These are phyloP conservation scores for Phaseolus lunatus DNA, from an alignment of 306 rosid species.

Conservation along the genomic window DNA sequence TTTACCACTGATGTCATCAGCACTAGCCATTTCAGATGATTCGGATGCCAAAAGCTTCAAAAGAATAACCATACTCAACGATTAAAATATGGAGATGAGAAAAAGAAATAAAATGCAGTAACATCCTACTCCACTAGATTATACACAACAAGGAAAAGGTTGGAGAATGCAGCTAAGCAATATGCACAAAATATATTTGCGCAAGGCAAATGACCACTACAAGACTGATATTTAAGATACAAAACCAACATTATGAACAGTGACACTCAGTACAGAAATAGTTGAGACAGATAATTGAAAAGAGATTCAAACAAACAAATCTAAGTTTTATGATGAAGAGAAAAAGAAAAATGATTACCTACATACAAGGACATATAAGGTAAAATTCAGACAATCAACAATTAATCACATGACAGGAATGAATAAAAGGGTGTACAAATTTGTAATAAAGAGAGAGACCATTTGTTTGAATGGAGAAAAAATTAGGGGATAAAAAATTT, in stretches of 20 bases:
- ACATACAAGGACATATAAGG: not conserved
- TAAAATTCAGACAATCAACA: conserved; percentile 9
- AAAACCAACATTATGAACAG: conserved; percentile 18
- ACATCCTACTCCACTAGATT: conserved; percentile 4
- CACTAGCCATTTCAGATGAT: conserved; percentile 37
- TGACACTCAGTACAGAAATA: not conserved
- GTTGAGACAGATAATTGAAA: not conserved
- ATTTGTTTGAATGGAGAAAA: not conserved
- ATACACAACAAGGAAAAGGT: not conserved
- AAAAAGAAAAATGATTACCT: not conserved
- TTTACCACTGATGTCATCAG: conserved; percentile 30
- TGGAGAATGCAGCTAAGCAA: not conserved
- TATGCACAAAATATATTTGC: not conserved
- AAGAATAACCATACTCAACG: conserved; percentile 6
- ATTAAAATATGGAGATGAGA: not conserved
- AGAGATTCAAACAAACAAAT: conserved; percentile 22
- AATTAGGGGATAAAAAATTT: not conserved
- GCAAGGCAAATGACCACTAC: not conserved
- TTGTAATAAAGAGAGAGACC: not conserved
- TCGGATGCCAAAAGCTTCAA: conserved; percentile 46
- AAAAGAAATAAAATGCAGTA: conserved; percentile 33
- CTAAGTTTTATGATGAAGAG: not conserved
- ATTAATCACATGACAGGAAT: not conserved
- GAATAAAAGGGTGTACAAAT: not conserved
- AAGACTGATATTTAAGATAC: conserved; percentile 24